Evolutionary conservation across 805 yeast genomes (phyloP).

Genomic region (Komagataella ulmi): DNA sequence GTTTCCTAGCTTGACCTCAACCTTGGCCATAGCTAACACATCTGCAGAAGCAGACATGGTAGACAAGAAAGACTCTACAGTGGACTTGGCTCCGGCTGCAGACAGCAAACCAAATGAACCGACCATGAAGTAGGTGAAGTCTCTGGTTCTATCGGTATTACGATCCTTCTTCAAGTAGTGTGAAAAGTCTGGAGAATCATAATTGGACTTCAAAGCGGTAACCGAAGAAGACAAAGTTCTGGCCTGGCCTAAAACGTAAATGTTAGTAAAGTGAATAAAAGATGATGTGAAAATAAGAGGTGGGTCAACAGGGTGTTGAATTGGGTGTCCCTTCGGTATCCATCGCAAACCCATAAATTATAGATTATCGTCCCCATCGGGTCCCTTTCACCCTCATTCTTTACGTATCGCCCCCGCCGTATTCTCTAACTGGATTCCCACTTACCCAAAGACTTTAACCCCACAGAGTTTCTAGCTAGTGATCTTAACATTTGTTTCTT

Average conservation of each 20-base stretch:
- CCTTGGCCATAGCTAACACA: slow-evolving; percentile 98
- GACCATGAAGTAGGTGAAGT: slow-evolving; percentile 91
- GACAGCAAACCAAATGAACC: slow-evolving; percentile 86
- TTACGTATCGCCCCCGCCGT: neutral
- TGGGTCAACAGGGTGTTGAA: neutral
- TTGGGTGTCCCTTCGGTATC: neutral
- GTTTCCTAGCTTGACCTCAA: slow-evolving; percentile 85
- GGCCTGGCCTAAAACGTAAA: slow-evolving; percentile 10
- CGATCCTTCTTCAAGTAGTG: slow-evolving; percentile 61
- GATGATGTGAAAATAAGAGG: neutral
- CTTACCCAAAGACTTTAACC: slow-evolving; percentile 23
- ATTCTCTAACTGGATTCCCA: neutral
- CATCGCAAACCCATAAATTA: neutral
- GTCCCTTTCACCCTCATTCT: neutral
- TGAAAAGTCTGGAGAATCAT: slow-evolving; percentile 85
- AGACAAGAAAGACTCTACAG: slow-evolving; percentile 84
- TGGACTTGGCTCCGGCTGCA: slow-evolving; percentile 92
- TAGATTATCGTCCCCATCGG: neutral
- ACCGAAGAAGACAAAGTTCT: slow-evolving; percentile 41
- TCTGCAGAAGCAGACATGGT: slow-evolving; percentile 98
- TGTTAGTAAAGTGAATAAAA: slow-evolving; percentile 1
- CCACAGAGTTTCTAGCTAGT: slow-evolving; percentile 24
- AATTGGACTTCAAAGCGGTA: slow-evolving; percentile 50
- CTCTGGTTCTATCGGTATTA: slow-evolving; percentile 61
- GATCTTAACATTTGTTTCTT: slow-evolving; percentile 26